Percentiles rank a stretch among this genome's conserved stretches.
Conservation (phyloP, 805 yeast species). For the Maudiozyma bulderi region DNA sequence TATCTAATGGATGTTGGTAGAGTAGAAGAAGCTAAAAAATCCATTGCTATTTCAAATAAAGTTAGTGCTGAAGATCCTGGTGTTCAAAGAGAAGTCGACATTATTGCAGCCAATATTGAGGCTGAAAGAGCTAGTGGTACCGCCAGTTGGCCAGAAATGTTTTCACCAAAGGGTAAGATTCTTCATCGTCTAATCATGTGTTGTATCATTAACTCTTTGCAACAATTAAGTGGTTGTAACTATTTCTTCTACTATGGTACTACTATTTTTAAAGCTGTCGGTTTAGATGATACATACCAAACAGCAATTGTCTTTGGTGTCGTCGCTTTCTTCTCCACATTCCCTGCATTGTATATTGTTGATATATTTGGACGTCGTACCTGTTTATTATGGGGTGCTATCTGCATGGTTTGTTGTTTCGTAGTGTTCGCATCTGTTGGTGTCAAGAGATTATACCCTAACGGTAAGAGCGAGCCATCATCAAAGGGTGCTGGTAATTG, state of each 20-base stretch:
- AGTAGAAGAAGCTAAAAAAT: conserved; percentile 43
- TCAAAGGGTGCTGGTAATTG: conserved; percentile 52
- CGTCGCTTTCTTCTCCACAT: conserved; percentile 46
- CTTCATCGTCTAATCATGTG: conserved; percentile 37
- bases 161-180: conserved; percentile 61
- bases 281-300: conserved; percentile 43
- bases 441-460: conserved; percentile 32
- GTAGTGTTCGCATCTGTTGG: conserved; percentile 35
- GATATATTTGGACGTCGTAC: conserved; percentile 42
- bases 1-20: conserved; percentile 45
- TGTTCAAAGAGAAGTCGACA: conserved; percentile 40
- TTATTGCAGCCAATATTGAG: conserved; percentile 46
- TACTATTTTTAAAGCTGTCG: conserved; percentile 48
- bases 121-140: conserved; percentile 48
- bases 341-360: conserved; percentile 38
- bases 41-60: conserved; percentile 46
- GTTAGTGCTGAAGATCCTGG: conserved; percentile 36
- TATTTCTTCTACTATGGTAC: conserved; percentile 57
- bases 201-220: conserved; percentile 44
- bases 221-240: conserved; percentile 54
- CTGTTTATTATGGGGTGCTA: conserved; percentile 36
- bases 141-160: conserved; percentile 34
- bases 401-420: conserved; percentile 35
- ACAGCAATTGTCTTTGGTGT: conserved; percentile 47
- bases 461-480: conserved; percentile 32